phyloP scores from a whole-genome alignment of 331 rosid species.

The Phaseolus coccineus region DNA sequence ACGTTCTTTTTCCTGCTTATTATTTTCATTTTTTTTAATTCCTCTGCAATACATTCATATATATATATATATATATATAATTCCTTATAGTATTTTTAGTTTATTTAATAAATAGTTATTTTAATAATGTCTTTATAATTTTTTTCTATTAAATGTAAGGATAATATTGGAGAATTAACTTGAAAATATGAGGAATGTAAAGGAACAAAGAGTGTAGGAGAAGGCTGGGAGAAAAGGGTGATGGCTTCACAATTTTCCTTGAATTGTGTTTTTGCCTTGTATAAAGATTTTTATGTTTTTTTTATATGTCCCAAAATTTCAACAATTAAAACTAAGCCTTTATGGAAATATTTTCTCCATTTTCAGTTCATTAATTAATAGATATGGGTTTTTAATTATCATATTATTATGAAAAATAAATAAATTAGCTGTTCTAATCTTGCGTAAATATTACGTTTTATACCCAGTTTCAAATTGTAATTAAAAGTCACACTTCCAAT shows the following conservation, averaged over 20 bases:
- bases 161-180: background rate
- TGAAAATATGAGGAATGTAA: background rate
- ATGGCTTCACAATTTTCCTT: background rate
- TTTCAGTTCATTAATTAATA: background rate
- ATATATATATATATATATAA: too few species aligned
- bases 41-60: too few species aligned
- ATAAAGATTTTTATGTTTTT: background rate
- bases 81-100: too few species aligned
- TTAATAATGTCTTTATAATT: too few species aligned
- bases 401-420: background rate
- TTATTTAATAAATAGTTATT: too few species aligned
- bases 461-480: background rate
- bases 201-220: background rate
- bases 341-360: background rate
- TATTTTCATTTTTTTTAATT: constrained; percentile 26
- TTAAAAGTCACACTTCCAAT: background rate
- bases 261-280: background rate
- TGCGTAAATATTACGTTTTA: background rate
- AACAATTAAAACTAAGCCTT: background rate
- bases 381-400: background rate
- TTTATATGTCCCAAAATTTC: background rate
- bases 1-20: constrained; percentile 58
- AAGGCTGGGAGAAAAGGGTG: background rate
- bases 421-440: background rate
- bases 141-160: background rate